Evolutionary conservation across 441 rosid genomes (phyloP), one percentile per base, ranked within the genome.

Genomic region (Pelargonium citronellum): DNA sequence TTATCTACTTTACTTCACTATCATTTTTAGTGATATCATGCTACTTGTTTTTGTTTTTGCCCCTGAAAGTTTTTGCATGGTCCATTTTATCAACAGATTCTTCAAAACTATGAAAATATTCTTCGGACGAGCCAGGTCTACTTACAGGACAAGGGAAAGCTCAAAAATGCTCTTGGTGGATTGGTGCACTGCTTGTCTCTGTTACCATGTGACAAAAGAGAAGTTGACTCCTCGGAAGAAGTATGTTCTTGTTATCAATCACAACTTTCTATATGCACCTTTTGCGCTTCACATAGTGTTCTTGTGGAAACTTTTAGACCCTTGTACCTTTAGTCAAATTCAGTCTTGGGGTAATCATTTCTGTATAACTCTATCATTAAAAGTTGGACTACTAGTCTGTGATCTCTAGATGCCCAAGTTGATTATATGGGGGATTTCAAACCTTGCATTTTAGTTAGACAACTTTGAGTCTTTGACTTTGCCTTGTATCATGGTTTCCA

Each of bases 31-130:
- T 68, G 37, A 60, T 60, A 46, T 75, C 34, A 30, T 39, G 20
- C 51, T 63, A 5, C 27, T 58, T 58, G 68, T 73, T 65, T 39
- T 43, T 49, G 2, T 11, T 12, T 61, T 13, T 39, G 43, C 57
- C 5, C 19, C 12, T 78, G 10, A 69, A 64, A 22, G 41, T 72
- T 43, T 70, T 58, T 75, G 17, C 34, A 37, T 66, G 67, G 67
- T 49, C 67, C 20, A 44, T 74, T 68, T 65, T 58, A 30, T 65
- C 69, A 61, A 71, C 81, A 95, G 98, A 81, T 95, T 82, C 91
- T 95, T 62, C 89, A 87, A 79, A 88, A 83, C 81, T 95, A 87
- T 81, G 89, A 83, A 63, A 87, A 86, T 79, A 81, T 92, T 67
- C 79, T 92, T 67, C 82, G 75, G 79, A 84, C 84, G 55, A 86